Conservation (phyloP, 2,329 filamentous ascomycete genomes). For the Pochonia chlamydosporia region DNA sequence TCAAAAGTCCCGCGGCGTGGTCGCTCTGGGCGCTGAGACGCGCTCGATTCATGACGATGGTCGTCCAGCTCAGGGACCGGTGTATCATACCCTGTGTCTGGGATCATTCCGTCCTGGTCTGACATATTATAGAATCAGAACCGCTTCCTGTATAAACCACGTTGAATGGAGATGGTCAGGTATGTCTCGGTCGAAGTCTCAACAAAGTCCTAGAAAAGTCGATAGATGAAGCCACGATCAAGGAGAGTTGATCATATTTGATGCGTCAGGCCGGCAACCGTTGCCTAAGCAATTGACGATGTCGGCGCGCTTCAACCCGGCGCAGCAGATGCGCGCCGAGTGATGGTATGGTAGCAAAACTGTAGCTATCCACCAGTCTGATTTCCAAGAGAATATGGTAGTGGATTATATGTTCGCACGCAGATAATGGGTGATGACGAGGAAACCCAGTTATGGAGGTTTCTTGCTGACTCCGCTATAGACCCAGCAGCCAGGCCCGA, state of each 20-base stretch:
- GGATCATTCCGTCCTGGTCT: constrained; percentile 53
- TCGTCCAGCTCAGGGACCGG: constrained; percentile 81
- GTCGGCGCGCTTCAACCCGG: constrained; percentile 19
- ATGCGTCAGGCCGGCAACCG: constrained; percentile 9
- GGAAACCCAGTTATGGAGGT: constrained; percentile 74
- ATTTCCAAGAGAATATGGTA: not conserved
- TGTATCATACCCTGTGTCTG: constrained; percentile 62
- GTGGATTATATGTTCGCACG: not conserved
- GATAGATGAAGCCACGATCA: constrained; percentile 24
- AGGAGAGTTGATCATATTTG: constrained; percentile 24
- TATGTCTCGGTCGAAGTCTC: not conserved
- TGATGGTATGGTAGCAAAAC: constrained; percentile 23
- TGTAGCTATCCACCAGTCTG: constrained; percentile 9
- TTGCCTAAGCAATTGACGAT: not conserved
- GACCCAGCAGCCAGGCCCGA: constrained; percentile 89
- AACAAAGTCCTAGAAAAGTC: constrained; percentile 17
- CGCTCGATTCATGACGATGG: constrained; percentile 64
- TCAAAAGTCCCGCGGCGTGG: constrained; percentile 68
- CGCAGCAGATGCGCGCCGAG: constrained; percentile 33
- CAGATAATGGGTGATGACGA: not conserved
- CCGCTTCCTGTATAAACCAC: not conserved
- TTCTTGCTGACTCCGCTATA: constrained; percentile 95
- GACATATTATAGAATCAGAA: constrained; percentile 47
- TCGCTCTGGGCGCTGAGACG: constrained; percentile 54
- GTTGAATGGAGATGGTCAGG: not conserved